Conservation (phyloP, 495 filamentous ascomycete species). For the Penicillium odoratum region DNA sequence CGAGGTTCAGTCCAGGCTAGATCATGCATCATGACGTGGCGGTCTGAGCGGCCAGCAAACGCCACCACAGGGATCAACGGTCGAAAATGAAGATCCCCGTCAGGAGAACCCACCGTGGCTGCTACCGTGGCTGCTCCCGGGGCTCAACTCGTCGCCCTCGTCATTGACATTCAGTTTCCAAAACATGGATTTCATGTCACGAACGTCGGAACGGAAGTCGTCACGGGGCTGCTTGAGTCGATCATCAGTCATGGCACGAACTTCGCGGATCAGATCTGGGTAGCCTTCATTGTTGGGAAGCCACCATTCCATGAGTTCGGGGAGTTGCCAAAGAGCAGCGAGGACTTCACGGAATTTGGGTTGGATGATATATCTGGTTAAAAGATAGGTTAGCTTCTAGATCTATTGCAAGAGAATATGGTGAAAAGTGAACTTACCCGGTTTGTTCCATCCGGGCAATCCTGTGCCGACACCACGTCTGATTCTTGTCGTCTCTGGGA, state of each 20-base stretch:
- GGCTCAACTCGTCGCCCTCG: slow-evolving; percentile 33
- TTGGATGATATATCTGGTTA: slow-evolving; percentile 77
- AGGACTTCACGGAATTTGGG: slow-evolving; percentile 70
- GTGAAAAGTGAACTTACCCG: slow-evolving; percentile 63
- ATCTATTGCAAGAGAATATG: slow-evolving; percentile 3
- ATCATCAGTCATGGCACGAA: slow-evolving; percentile 76
- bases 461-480: slow-evolving; percentile 82
- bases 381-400: slow-evolving; percentile 8
- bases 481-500: slow-evolving; percentile 66
- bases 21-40: slow-evolving; percentile 2
- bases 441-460: slow-evolving; percentile 74
- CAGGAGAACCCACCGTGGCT: slow-evolving; percentile 3
- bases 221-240: slow-evolving; percentile 62
- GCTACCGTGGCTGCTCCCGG: slow-evolving; percentile 7
- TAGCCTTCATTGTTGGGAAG: slow-evolving; percentile 78
- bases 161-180: slow-evolving; percentile 47
- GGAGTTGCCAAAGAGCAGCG: slow-evolving; percentile 67
- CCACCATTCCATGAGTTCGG: slow-evolving; percentile 78
- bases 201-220: slow-evolving; percentile 63
- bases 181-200: slow-evolving; percentile 77
- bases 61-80: not conserved
- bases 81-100: not conserved
- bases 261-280: slow-evolving; percentile 66
- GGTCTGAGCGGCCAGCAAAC: not conserved
- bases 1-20: not conserved